Conservation (phyloP, 192 early-diverging fungal species). For the Entomortierella parvispora region DNA sequence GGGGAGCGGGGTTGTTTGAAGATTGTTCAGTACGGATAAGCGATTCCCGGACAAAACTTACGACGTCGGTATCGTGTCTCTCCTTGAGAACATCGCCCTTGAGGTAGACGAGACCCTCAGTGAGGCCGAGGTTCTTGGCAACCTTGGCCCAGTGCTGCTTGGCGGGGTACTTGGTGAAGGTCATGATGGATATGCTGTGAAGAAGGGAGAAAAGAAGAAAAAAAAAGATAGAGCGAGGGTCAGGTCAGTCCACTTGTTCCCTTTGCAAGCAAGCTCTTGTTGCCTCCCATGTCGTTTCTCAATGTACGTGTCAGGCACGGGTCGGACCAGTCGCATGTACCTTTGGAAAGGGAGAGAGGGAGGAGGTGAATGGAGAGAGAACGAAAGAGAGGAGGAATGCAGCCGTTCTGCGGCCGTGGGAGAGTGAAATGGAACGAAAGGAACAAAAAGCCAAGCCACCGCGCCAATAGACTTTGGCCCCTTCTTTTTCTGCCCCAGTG, state of each 20-base stretch:
- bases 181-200: slow-evolving; percentile 2
- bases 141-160: slow-evolving; percentile 70
- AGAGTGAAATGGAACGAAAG: neutral
- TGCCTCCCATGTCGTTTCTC: too few relatives aligned
- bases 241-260: too few relatives aligned
- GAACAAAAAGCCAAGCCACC: neutral
- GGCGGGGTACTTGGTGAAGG: slow-evolving; percentile 62
- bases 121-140: slow-evolving; percentile 64
- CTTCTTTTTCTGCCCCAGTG: neutral
- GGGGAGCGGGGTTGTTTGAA: too few relatives aligned
- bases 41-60: slow-evolving; percentile 8
- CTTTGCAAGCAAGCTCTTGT: too few relatives aligned
- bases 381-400: neutral
- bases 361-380: neutral
- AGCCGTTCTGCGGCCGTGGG: neutral
- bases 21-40: too few relatives aligned
- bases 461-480: neutral
- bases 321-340: neutral
- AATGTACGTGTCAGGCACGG: too few relatives aligned
- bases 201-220: neutral
- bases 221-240: neutral
- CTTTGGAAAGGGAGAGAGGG: neutral
- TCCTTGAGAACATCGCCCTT: slow-evolving; percentile 67
- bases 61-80: slow-evolving; percentile 82
- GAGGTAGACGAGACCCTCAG: slow-evolving; percentile 71